Conservation (phyloP, 2,329 filamentous ascomycete species). For the Fusarium torreyae region DNA sequence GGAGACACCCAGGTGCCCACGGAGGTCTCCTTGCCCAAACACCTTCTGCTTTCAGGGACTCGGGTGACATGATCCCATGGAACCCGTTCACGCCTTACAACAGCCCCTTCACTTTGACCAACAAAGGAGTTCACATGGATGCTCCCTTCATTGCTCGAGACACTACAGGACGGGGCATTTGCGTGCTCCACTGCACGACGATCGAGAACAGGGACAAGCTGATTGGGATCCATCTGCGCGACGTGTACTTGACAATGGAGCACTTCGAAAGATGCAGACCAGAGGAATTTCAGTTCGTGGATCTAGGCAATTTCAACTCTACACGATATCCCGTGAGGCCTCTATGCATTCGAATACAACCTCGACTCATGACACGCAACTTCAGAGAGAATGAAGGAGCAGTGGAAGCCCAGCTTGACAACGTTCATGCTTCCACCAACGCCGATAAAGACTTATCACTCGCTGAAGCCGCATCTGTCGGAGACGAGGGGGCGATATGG, state of each 20-base stretch:
- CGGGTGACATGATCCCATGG: neutral
- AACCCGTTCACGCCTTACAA: slow-evolving; percentile 16
- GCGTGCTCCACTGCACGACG: slow-evolving; percentile 16
- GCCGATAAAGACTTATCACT: neutral
- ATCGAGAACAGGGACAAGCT: neutral
- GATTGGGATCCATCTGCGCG: slow-evolving; percentile 5
- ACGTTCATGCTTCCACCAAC: fast-evolving
- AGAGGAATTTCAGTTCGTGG: neutral
- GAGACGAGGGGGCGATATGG: slow-evolving; percentile 14
- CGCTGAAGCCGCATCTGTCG: neutral
- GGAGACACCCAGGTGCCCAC: neutral
- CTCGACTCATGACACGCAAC: fast-evolving
- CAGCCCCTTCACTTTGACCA: slow-evolving; percentile 1
- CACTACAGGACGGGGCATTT: neutral
- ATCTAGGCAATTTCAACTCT: neutral
- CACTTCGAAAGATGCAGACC: slow-evolving; percentile 21
- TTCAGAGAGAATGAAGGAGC: fast-evolving
- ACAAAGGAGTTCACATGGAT: slow-evolving; percentile 23
- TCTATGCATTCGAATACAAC: neutral
- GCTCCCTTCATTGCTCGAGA: slow-evolving; percentile 11
- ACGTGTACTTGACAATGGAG: slow-evolving; percentile 26
- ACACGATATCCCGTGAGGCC: neutral
- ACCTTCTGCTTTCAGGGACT: slow-evolving; percentile 4
- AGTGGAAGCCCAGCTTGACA: too few relatives aligned
- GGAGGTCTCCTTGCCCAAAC: neutral